Evolutionary conservation across 768 basidiomycete species (phyloP).

Genomic region (Collybiopsis luxurians): DNA sequence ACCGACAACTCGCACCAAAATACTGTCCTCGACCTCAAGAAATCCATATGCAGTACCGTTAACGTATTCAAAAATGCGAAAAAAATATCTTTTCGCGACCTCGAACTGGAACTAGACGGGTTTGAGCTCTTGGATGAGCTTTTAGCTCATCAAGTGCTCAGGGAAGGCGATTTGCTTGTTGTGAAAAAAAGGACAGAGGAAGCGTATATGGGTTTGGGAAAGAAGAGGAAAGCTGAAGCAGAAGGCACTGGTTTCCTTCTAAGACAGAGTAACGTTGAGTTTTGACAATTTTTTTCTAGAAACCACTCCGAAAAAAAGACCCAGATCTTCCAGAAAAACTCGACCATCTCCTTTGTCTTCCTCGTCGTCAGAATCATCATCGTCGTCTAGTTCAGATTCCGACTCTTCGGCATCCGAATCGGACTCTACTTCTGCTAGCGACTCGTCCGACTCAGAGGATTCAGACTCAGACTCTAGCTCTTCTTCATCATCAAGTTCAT

Average conservation of each 20-base stretch:
- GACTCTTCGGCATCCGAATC: too few relatives aligned
- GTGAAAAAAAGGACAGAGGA: not conserved
- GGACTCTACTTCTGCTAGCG: too few relatives aligned
- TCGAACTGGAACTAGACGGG: not conserved
- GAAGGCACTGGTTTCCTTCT: not conserved
- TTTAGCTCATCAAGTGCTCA: not conserved
- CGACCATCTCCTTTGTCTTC: not conserved
- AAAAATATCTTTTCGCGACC: not conserved
- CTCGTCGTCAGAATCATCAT: not conserved
- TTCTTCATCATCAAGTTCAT: not conserved
- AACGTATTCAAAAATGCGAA: not conserved
- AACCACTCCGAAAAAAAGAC: not conserved
- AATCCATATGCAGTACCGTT: conserved; percentile 1
- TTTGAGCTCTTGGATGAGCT: conserved; percentile 10
- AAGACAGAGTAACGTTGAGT: too few relatives aligned
- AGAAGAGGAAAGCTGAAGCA: conserved; percentile 4
- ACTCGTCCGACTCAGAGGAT: conserved; percentile 14
- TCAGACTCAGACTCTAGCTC: not conserved
- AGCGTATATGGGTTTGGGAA: not conserved
- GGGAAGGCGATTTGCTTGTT: conserved; percentile 11
- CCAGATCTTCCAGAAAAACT: not conserved
- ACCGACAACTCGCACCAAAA: not conserved
- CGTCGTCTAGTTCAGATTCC: not conserved
- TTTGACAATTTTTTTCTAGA: too few relatives aligned
- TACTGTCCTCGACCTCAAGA: not conserved